A percentile compares a stretch with the other conserved stretches of the same genome.
These are phyloP conservation scores for Colletotrichum neosansevieriae DNA, from an alignment of 2,329 filamentous ascomycete species.

Conservation along the genomic window DNA sequence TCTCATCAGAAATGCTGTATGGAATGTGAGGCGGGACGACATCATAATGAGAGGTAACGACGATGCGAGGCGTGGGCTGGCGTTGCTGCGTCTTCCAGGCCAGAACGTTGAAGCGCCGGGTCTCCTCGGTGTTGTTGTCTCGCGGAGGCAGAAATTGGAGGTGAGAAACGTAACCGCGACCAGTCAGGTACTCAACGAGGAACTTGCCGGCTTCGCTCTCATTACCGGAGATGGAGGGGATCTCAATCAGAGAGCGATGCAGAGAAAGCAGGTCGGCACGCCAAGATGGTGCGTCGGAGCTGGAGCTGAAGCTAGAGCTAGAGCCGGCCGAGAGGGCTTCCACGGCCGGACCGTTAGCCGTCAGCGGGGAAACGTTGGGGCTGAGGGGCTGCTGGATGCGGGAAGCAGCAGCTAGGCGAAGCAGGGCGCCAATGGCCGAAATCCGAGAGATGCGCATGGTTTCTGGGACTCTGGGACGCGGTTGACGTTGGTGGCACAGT, in stretches of 20 bases:
- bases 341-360: constrained; percentile 9
- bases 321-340: not conserved
- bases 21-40: constrained; percentile 79
- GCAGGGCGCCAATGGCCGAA: constrained; percentile 20
- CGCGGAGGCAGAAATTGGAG: constrained; percentile 56
- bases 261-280: constrained; percentile 73
- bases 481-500: not conserved
- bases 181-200: constrained; percentile 74
- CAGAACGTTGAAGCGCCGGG: constrained; percentile 78
- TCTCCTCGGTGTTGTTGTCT: constrained; percentile 45
- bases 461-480: not conserved
- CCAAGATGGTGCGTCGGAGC: constrained; percentile 49
- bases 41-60: constrained; percentile 88
- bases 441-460: constrained; percentile 27
- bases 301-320: not conserved
- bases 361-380: constrained; percentile 16
- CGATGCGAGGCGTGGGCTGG: constrained; percentile 65
- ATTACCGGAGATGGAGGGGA: constrained; percentile 77
- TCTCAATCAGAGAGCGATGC: constrained; percentile 80
- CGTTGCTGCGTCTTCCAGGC: constrained; percentile 68
- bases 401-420: constrained; percentile 29
- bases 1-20: constrained; percentile 68
- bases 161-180: constrained; percentile 57
- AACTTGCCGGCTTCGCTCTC: constrained; percentile 78
- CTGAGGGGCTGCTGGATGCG: constrained; percentile 35